Base-by-base conservation (phyloP, 192 early-diverging fungal species). In the Coemansia asiatica region DNA sequence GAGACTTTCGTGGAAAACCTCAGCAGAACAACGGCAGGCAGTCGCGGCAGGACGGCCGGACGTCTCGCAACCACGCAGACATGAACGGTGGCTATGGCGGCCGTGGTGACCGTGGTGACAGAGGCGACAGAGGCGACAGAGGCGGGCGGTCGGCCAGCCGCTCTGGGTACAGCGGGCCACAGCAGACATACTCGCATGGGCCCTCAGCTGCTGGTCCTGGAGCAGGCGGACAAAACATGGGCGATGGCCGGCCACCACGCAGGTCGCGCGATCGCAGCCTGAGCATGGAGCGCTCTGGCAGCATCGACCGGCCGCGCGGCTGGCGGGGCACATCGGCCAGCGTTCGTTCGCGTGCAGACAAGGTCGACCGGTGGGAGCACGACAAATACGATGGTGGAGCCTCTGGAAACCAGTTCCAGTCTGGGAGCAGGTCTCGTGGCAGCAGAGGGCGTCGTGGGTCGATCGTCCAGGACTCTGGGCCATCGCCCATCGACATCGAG, bases 361-460 rank as follows among this genome's bases (percentile, higher is more conserved):
- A 36, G 28, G 54, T 50, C 0, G 72, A 75, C 44, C 66, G 69
- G 63, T 81, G 78, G 78, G 78, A 74, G 59, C 78, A 81, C 49
- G 78, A 81, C 60, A 74, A 64, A 31, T 81, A 60, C 33, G 72
- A 74, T 44, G 8, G 36, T 4, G 12, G 62, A 5, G 47, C 46
- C 16, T 48, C 44, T n/a, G 27, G 49, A 6, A 4, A 56, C 28
- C 16, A 40, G 16, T 29, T 28, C 40, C 54, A 48, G 31, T 12
- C 51, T 9, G 47, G 33, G 7, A 35, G 29, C 12, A 48, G 16
- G 5, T 22, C 33, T 12, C 56, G 54, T 7, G 12, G 13, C 18
- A 40, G 13, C 18, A 40, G 68, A 23, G 74, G 54, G 9, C 72
- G 72, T 33, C 68, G 77, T 16, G 59, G 61, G 38, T 68, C 72